Evolutionary conservation across 2,329 filamentous ascomycete genomes (phyloP), one percentile per base, ranked within the genome.

Genomic region (Pseudonectria foliicola): DNA sequence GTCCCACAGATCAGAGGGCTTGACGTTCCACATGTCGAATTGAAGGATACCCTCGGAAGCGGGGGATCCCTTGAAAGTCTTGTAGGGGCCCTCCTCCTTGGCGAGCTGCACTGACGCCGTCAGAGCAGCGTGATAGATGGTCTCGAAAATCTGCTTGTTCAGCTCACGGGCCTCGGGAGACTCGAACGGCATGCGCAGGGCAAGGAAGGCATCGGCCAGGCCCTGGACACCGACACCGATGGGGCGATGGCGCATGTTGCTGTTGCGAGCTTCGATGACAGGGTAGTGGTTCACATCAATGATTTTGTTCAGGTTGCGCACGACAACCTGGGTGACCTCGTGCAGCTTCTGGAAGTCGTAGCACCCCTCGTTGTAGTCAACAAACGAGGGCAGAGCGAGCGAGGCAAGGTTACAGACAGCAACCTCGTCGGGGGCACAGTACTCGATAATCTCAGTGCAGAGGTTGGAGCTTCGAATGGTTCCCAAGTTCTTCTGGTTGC

Each of bases 401-500:
- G 92, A 98, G 25, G 92, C 92, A 63, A 98, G 69, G 70, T 98
- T 98, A 75, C 92, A 98, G 39, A 96, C 92, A 50, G 92, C 92
- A 33, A 98, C 92, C 75, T 98, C 92, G 64, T 98, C 92, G 25
- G 92, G 90, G 25, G 92, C 87, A 47, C 75, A 93, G 73, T 95
- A 98, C 71, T 98, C 92, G 47, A 98, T 77, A 53, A 98, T 98
- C 67, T 98, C 92, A 33, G 90, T 96, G 80, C 92, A 98, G 31
- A 98, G 75, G 66, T 98, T 98, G 57, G 92, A 98, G 74, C 87
- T 95, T 64, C 88, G 88, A 54, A 98, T 98, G 44, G 89, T 95
- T 48, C 92, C 92, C 23, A 98, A 75, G 68, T 98, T 98, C 82
- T 98, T 96, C 72, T 98, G 92, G 77, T 98, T 98, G 75, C 89